phyloP scores from a whole-genome alignment of 352 stramenopile species.

The Globisporangium alternatum region DNA sequence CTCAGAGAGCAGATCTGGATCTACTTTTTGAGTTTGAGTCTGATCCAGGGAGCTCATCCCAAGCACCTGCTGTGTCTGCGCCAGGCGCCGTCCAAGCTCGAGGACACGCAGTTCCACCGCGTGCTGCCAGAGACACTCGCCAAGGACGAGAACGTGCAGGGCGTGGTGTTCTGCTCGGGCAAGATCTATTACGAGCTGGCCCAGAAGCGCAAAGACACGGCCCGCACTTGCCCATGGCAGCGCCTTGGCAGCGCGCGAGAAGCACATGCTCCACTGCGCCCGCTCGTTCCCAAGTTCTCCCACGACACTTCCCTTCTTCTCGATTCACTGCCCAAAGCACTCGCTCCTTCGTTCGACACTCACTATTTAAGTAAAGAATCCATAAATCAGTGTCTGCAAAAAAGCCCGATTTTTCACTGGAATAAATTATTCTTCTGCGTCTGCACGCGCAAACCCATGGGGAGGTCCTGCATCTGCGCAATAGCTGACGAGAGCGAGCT shows the following conservation, averaged over 20 bases:
- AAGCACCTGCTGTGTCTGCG: slow-evolving; percentile 96
- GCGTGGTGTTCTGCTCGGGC: slow-evolving; percentile 93
- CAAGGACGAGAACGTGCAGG: slow-evolving; percentile 53
- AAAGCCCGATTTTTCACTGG: neutral
- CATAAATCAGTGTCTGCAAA: neutral
- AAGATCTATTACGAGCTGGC: slow-evolving; percentile 98
- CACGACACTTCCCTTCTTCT: too few species aligned
- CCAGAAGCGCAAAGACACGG: slow-evolving; percentile 78
- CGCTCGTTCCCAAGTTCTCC: too few species aligned
- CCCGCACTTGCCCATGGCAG: too few species aligned
- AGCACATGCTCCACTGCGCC: too few species aligned
- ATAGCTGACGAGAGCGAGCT: slow-evolving; percentile 14
- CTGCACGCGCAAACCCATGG: neutral
- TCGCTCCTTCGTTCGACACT: too few species aligned
- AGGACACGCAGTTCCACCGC: slow-evolving; percentile 93
- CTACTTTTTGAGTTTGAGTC: neutral
- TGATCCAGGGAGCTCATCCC: slow-evolving; percentile 64
- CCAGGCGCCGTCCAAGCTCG: slow-evolving; percentile 85
- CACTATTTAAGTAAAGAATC: too few species aligned
- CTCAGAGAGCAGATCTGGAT: neutral
- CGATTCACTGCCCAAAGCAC: too few species aligned
- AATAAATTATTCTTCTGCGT: slow-evolving; percentile 10
- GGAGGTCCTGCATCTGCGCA: slow-evolving; percentile 15
- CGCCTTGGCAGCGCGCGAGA: too few species aligned
- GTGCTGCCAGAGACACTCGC: slow-evolving; percentile 84